Percentiles rank a stretch among this genome's conserved stretches.
Conservation (phyloP, 306 rosid genomes). For the Lotus japonicus region DNA sequence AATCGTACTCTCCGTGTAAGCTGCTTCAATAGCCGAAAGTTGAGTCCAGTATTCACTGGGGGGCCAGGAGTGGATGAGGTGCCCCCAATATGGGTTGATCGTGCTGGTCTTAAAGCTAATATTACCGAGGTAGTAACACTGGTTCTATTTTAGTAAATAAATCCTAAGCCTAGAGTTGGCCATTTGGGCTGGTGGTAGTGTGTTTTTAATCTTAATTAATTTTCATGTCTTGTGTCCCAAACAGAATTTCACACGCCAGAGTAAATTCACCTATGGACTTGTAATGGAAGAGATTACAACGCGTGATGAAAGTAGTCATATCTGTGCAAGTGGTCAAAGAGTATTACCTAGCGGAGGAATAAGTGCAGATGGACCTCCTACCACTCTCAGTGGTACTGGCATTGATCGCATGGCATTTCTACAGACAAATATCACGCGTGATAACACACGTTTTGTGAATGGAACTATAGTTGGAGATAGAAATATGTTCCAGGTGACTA, state of each 20-base stretch:
- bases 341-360: conserved; percentile 84
- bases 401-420: conserved; percentile 82
- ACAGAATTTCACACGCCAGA: conserved; percentile 89
- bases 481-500: conserved; percentile 81
- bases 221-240: conserved; percentile 15
- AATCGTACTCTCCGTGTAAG: conserved; percentile 79
- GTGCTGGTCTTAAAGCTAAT: conserved; percentile 82
- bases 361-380: conserved; percentile 93
- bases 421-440: conserved; percentile 90
- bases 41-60: conserved; percentile 94
- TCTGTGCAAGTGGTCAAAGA: conserved; percentile 73
- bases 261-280: conserved; percentile 95
- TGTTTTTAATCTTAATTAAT: background rate
- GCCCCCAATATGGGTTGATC: conserved; percentile 95
- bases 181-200: background rate
- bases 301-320: conserved; percentile 76
- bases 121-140: conserved; percentile 63
- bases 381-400: conserved; percentile 97
- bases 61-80: conserved; percentile 98
- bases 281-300: conserved; percentile 97
- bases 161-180: background rate
- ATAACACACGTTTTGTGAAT: conserved; percentile 88
- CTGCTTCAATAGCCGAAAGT: conserved; percentile 91
- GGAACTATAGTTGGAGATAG: conserved; percentile 82
- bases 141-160: background rate